phyloP scores from a whole-genome alignment of 371 early-diverging fungal species.

The Zopfochytrium polystomum region DNA sequence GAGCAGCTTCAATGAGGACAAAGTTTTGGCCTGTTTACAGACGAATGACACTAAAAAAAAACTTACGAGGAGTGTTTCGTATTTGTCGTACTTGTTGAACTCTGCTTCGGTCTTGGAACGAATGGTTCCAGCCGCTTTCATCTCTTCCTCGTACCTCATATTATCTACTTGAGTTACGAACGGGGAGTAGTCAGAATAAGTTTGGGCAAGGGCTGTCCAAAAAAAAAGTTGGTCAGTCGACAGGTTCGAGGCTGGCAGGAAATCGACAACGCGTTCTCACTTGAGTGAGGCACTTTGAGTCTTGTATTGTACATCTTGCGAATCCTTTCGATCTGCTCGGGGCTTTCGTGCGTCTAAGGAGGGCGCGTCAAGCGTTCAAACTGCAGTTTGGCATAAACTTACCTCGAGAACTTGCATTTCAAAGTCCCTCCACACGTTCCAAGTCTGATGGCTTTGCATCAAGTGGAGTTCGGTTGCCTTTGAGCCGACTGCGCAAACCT shows the following conservation, averaged over 20 bases:
- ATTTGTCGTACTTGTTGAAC: slow-evolving; percentile 49
- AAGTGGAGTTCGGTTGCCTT: slow-evolving; percentile 51
- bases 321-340: not conserved
- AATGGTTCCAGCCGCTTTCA: slow-evolving; percentile 55
- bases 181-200: slow-evolving; percentile 64
- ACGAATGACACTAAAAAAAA: slow-evolving; percentile 40
- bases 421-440: slow-evolving; percentile 56
- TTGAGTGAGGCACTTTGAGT: slow-evolving; percentile 50
- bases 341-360: not conserved
- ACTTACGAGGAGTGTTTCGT: slow-evolving; percentile 55
- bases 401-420: slow-evolving; percentile 43
- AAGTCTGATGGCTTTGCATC: slow-evolving; percentile 55
- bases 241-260: no score
- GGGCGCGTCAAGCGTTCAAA: not conserved
- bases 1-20: slow-evolving; percentile 7
- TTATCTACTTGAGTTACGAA: slow-evolving; percentile 59
- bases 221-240: not conserved
- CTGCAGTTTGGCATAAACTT: not conserved
- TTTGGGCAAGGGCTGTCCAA: slow-evolving; percentile 56
- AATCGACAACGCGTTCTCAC: slow-evolving; percentile 27
- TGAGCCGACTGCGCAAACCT: slow-evolving; percentile 42
- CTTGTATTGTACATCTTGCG: slow-evolving; percentile 46
- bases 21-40: not conserved
- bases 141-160: slow-evolving; percentile 55
- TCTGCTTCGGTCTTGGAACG: slow-evolving; percentile 49